Conservation (phyloP, 2,329 filamentous ascomycete species). For the Ophiostoma montium region DNA sequence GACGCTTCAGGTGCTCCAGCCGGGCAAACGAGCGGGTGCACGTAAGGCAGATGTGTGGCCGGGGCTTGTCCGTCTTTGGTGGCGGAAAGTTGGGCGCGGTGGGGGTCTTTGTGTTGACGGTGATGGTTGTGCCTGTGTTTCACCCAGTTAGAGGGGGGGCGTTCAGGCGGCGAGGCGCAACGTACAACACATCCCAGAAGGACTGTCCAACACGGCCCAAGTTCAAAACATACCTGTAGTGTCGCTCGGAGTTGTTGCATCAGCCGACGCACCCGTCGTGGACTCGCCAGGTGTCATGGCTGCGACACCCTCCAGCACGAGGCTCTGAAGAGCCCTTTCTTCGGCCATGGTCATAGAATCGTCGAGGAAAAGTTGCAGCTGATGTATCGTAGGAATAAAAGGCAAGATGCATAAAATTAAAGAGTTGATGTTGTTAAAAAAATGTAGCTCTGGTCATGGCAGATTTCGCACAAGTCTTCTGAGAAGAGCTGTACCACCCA, state of each 20-base stretch:
- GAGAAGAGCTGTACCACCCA: too few relatives aligned
- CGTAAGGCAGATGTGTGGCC: conserved; percentile 84
- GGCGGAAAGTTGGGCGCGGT: conserved; percentile 45
- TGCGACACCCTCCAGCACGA: not conserved
- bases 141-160: not conserved
- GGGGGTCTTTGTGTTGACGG: conserved; percentile 30
- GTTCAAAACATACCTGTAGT: not conserved
- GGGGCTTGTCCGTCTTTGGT: conserved; percentile 92
- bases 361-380: too few relatives aligned
- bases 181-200: too few relatives aligned
- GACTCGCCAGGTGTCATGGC: not conserved
- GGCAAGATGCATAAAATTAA: not conserved
- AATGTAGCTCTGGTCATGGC: too few relatives aligned
- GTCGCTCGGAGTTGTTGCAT: not conserved
- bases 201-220: not conserved
- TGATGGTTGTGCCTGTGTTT: conserved; percentile 32
- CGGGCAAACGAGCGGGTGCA: conserved; percentile 88
- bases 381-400: not conserved
- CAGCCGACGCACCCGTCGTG: not conserved
- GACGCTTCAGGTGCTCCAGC: conserved; percentile 89
- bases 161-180: not conserved
- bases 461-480: too few relatives aligned
- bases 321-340: not conserved
- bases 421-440: not conserved
- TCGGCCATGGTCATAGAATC: not conserved